phyloP scores from a whole-genome alignment of 2,329 filamentous ascomycete genomes.

The Zymoseptoria crescenta region DNA sequence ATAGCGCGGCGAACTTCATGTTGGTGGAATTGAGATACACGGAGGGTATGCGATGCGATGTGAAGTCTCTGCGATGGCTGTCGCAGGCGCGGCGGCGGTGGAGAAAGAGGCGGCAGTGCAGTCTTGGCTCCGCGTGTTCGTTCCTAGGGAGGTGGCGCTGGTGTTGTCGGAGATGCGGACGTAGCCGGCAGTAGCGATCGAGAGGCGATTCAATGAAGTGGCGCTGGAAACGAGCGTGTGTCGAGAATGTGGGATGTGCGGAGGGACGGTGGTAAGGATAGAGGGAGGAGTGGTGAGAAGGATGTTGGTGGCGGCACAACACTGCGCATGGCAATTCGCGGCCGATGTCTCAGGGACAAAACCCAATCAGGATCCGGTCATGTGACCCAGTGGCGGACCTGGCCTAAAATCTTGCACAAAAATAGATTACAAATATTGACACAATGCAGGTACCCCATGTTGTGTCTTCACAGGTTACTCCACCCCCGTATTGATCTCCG shows the following conservation, averaged over 20 bases:
- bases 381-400: not conserved
- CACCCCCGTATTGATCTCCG: not conserved
- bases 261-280: not conserved
- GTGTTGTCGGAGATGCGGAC: not conserved
- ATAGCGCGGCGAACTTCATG: slow-evolving; percentile 12
- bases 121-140: not conserved
- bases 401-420: not conserved
- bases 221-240: not conserved
- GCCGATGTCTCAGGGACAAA: not conserved
- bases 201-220: not conserved
- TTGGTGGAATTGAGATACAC: not conserved
- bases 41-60: not conserved
- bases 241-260: not conserved
- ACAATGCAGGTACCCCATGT: not conserved
- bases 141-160: no score
- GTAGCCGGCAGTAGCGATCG: not conserved
- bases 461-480: not conserved
- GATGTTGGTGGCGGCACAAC: not conserved
- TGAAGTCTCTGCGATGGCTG: not conserved
- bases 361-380: not conserved
- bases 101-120: not conserved
- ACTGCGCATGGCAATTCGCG: not conserved
- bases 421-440: not conserved
- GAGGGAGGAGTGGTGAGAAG: not conserved
- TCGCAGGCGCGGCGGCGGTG: not conserved